Conservation (phyloP, 139 green algal species). For the Ostreobium quekettii region DNA sequence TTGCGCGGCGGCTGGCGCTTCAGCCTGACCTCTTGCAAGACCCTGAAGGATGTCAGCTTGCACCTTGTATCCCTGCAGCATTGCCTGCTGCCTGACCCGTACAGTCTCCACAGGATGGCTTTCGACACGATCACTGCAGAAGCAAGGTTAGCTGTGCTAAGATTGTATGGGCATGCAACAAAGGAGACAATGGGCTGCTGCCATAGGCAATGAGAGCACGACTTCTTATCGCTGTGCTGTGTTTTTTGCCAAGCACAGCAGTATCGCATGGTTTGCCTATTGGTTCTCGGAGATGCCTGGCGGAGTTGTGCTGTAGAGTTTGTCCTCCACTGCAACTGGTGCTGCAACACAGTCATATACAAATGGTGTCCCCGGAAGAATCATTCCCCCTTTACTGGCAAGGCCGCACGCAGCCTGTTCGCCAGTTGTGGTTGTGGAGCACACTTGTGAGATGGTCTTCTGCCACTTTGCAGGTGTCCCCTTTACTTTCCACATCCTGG, state of each 20-base stretch:
- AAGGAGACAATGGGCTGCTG: too few relatives aligned
- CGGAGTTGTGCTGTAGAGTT: too few relatives aligned
- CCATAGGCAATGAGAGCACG: too few relatives aligned
- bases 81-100: neutral
- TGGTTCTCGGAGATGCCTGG: too few relatives aligned
- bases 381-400: neutral
- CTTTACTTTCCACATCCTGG: slow-evolving; percentile 50
- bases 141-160: slow-evolving; percentile 10
- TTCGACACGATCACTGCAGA: slow-evolving; percentile 11
- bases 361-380: neutral
- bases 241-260: too few relatives aligned
- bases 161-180: too few relatives aligned
- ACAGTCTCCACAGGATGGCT: neutral
- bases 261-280: too few relatives aligned
- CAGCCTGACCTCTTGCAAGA: neutral
- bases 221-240: too few relatives aligned
- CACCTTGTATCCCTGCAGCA: neutral
- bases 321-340: too few relatives aligned
- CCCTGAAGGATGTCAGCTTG: neutral
- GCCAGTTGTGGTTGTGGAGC: neutral
- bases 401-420: neutral
- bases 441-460: neutral
- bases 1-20: neutral
- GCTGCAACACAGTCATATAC: neutral
- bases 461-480: slow-evolving; percentile 38